Conservation (phyloP, 192 early-diverging fungal genomes). For the Coemansia sp. region DNA sequence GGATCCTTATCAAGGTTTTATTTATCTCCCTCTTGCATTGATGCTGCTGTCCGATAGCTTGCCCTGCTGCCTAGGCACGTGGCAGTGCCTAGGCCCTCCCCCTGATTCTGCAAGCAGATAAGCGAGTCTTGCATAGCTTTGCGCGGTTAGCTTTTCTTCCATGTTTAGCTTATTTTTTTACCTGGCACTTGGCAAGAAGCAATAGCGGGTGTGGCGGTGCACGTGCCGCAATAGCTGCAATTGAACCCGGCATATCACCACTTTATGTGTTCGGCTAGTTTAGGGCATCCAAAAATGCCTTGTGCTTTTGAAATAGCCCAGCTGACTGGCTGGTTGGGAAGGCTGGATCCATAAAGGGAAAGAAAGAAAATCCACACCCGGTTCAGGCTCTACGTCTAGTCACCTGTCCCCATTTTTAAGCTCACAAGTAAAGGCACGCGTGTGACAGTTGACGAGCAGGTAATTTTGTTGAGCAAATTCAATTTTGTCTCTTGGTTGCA, state of each 20-base stretch:
- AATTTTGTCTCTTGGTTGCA: neutral
- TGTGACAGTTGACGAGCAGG: neutral
- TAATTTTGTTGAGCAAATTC: neutral
- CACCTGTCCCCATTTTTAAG: neutral
- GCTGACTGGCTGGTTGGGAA: neutral
- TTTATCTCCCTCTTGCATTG: neutral
- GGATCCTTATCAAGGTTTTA: neutral
- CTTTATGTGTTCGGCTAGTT: neutral
- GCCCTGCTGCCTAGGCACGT: neutral
- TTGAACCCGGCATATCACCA: neutral
- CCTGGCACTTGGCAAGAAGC: neutral
- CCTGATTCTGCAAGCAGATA: neutral
- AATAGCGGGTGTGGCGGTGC: neutral
- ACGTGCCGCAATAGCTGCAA: neutral
- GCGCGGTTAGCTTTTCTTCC: neutral
- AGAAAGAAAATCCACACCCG: neutral
- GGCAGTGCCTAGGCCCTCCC: neutral
- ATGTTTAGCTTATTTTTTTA: neutral
- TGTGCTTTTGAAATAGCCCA: neutral
- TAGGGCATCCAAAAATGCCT: neutral
- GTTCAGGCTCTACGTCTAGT: neutral
- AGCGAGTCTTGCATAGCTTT: neutral
- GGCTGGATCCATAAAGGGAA: neutral
- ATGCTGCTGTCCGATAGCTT: neutral
- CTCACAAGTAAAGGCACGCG: neutral